phyloP scores from a whole-genome alignment of 257 asterid species.

The Hygrophila difformis region DNA sequence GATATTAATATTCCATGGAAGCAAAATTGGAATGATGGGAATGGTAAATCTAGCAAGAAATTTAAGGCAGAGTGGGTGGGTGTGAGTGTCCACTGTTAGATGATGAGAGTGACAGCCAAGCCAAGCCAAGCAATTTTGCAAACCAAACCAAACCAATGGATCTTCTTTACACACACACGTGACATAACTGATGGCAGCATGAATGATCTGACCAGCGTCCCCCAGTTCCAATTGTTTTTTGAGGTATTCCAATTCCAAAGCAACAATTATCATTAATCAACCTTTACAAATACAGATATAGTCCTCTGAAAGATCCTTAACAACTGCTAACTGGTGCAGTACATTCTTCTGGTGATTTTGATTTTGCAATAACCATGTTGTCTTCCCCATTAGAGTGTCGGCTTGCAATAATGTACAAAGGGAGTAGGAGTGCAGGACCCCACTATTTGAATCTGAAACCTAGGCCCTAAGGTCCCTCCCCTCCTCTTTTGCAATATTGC shows the following conservation, averaged over 20 bases:
- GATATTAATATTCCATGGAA: background rate
- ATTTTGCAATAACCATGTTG: too few relatives aligned
- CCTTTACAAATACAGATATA: background rate
- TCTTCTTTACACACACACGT: slow-evolving; percentile 1
- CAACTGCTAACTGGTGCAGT: slow-evolving; percentile 19
- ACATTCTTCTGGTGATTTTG: background rate
- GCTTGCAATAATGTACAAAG: slow-evolving; percentile 24
- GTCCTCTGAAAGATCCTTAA: slow-evolving; percentile 21
- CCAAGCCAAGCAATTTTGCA: slow-evolving; percentile 15
- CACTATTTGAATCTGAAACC: too few relatives aligned
- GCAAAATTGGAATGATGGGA: background rate
- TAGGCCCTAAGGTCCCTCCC: too few relatives aligned
- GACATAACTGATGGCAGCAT: too few relatives aligned
- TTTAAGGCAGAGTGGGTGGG: too few relatives aligned
- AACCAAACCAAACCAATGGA: background rate
- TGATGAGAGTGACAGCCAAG: slow-evolving; percentile 49
- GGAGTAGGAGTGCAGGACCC: too few relatives aligned
- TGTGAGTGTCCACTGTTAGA: slow-evolving; percentile 21
- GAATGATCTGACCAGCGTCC: slow-evolving; percentile 21
- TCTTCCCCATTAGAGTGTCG: slow-evolving; percentile 31
- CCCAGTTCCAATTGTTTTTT: too few relatives aligned
- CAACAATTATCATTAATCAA: slow-evolving; percentile 22
- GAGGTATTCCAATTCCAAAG: slow-evolving; percentile 20
- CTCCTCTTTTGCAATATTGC: slow-evolving; percentile 14
- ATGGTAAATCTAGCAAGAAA: slow-evolving; percentile 11